Evolutionary conservation across 2,329 filamentous ascomycete species (phyloP), one percentile per base, ranked within the genome.

Genomic region (Hypoxylon sp.): DNA sequence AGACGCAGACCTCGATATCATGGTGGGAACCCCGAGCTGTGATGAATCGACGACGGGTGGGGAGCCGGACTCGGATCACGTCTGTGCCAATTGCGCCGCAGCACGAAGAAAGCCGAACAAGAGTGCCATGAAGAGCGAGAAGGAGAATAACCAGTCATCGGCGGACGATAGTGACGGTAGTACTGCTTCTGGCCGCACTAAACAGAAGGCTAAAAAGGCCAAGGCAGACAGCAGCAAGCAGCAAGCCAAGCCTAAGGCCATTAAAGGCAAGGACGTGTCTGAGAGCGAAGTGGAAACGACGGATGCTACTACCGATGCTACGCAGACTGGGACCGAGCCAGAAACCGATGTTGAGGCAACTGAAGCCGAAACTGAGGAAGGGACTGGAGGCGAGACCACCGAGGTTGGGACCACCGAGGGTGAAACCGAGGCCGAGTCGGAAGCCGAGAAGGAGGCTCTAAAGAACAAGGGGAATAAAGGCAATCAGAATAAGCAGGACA

Each of bases 1-100:
- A 6, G 57, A 70, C 16, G 55, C 68, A 26, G 69, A 73, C 38
- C 58, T 59, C 32, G 70, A 62, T 50, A 59, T 59, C 8, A 61
- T 71, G 42, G 26, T 45, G 26, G 67, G 66, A 20, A 66, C 26
- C 28, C 18, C 42, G 11, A 71, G 68, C n/a, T 68, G 57, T 1
- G 58, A 62, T 42, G 65, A 69, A 28, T 64, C 48, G 3, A 63
- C 51, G 12, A 59, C 66, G 9, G 67, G 69, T 7, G 71, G 74
- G 4, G 76, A 80, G 14, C 74, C 78, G 2, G 78, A 80, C 33
- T 76, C 76, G 3, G 76, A 73, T 28, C 81, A 78, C 53, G 68
- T 72, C 32, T 81, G 79, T 55, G 54, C 61, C 1, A 73, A 74
- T 8, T 80, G 79, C 53, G 68, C 68, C 3, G 53, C 58, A 4